phyloP scores from a whole-genome alignment of 2,329 filamentous ascomycete genomes.

The Grosmannia serpens region DNA sequence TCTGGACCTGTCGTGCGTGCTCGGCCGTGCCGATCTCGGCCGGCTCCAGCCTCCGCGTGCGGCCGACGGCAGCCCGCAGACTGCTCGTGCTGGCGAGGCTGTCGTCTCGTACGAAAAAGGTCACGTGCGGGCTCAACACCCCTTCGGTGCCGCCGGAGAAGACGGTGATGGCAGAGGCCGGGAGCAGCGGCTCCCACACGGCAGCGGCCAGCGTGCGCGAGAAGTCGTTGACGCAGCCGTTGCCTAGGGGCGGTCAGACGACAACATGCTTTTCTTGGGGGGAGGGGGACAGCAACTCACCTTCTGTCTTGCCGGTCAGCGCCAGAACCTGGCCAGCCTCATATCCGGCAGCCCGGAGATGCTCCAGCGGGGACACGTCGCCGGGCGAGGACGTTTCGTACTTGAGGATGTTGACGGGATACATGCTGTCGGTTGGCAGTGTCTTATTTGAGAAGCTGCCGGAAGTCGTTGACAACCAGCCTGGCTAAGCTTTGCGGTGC shows the following conservation, averaged over 20 bases:
- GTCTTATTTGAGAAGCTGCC: neutral
- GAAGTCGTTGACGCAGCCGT: conserved; percentile 24
- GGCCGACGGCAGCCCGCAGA: conserved; percentile 17
- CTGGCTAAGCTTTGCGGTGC: too few relatives aligned
- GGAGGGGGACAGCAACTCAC: neutral
- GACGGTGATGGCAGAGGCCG: conserved; percentile 18
- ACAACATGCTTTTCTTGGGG: neutral
- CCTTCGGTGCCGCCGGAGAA: conserved; percentile 23
- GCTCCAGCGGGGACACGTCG: conserved; percentile 17
- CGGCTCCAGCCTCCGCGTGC: conserved; percentile 16
- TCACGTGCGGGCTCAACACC: conserved; percentile 20
- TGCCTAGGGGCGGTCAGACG: conserved; percentile 15
- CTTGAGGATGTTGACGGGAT: conserved; percentile 18
- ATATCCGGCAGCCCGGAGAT: conserved; percentile 18
- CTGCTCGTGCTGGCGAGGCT: conserved; percentile 7
- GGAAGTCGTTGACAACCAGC: neutral
- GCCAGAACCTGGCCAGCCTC: conserved; percentile 16
- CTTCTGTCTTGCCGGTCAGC: conserved; percentile 21
- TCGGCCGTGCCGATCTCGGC: conserved; percentile 19
- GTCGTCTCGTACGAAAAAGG: conserved; percentile 16
- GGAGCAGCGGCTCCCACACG: conserved; percentile 20
- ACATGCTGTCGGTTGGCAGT: neutral
- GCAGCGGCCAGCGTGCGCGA: conserved; percentile 19
- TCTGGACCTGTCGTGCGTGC: conserved; percentile 15
- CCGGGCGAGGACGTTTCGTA: conserved; percentile 20